Evolutionary conservation across 768 basidiomycete species (phyloP), one percentile per base, ranked within the genome.

Genomic region (Ramaria rubella): DNA sequence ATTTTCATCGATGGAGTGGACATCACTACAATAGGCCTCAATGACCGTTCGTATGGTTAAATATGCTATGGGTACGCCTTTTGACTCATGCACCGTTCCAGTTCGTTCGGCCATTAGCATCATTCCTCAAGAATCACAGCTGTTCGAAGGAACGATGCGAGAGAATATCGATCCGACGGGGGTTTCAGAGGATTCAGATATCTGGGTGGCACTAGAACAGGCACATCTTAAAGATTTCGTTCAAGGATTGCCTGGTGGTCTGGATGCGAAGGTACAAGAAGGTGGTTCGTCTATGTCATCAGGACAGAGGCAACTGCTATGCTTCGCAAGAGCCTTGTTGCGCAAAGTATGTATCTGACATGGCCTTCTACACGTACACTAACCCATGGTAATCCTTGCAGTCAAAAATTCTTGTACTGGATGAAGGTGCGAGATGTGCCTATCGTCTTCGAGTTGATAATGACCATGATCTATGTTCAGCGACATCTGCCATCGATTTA

Each of bases 111-210:
- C 77, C 31, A 83, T 94, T 57, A 87, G 88, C 2, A 94, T 94
- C 65, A 90, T 94, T 15, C 91, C 91, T 2, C 91, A 94, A 68
- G 73, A 72, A 55, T 71, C 72, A 5, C 70, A 74, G 54, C 57
- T 86, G 23, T 86, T 85, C 59, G 83, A 85, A 64, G 87, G 87
- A 3, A 84, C 84, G 0, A 69, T 92, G 14, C 80, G 91, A 54
- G 84, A 92, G 62, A 96, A 96, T 64, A 86, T 96, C 55, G 94
- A 96, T 68, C 94, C 94, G 8, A 78, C 87, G 17, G 86, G 86
- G 1, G 73, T 77, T 57, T 72, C 89, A 59, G 73, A 77, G 17
- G 94, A 98, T 68, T 78, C 71, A 1, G 86, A 90, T 58, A 90
- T 98, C 24, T 98, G 95, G 95, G 72, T 72, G 14, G 90, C 94